Evolutionary conservation across 148 eudicot genomes (phyloP), one percentile per base, ranked within the genome.

Genomic region (Spergularia bocconei): DNA sequence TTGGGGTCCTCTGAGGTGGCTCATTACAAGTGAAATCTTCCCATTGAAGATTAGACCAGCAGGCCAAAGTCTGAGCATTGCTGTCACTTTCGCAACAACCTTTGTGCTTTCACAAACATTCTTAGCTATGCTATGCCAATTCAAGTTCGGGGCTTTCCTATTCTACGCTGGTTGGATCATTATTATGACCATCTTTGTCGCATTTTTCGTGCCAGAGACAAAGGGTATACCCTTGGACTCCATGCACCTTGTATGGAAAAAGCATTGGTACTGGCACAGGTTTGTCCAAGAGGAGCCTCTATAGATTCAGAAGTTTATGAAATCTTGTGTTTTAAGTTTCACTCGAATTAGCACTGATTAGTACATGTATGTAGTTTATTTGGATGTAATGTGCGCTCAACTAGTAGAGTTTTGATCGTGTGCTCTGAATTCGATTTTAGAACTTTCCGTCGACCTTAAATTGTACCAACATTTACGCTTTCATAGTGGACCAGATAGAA

Each of bases 241-340:
- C 0, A 86, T 88, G 91, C 58, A 84, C 64, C 64, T 78, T 50
- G 84, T 88, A 4, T 88, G 91, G 91, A 86, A 88, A 77, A 71
- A 77, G 47, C 91, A 88, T 55, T 88, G 91, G 91, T 88, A 86
- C 56, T 88, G 91, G 89, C 77, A 69, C 54, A 84, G 83, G 77
- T 88, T 85, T 73, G 86, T 79, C 17, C 79, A 75, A 69, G 78
- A 80, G 23, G 77, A 85, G 65, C 66, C 44, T 41, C 14, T 38
- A 5, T 60, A 56, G 23, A 13, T 41, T 29, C 2, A 33, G 47
- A 20, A 56, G 7, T 7, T 19, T 63, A 12, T 44, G 17, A 21
- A 29, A 29, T 29, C 36, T 29, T 7, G 16, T 6, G 4, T 16
- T 21, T 29, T 19, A 33, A 61, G 12, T 29, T 61, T 29, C 3